Conservation (phyloP, 306 rosid species). For the Cyclanthera cordifolia region DNA sequence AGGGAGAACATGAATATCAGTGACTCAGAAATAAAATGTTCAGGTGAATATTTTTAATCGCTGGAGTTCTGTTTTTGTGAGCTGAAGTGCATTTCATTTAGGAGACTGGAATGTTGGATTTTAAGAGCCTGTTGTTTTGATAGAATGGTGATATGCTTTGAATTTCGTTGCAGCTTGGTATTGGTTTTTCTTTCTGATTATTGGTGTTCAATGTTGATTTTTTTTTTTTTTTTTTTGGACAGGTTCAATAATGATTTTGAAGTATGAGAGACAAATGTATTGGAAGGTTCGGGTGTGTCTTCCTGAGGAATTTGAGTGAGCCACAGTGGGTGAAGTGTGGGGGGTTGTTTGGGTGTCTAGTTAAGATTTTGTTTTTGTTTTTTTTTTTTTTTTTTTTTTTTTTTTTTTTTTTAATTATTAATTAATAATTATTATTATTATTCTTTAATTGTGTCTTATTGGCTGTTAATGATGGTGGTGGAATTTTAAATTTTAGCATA, state of each 20-base stretch:
- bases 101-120: background rate
- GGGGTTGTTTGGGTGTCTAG: background rate
- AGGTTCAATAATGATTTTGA: background rate
- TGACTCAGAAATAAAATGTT: background rate
- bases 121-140: constrained; percentile 5
- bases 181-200: constrained; percentile 1
- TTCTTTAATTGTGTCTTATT: background rate
- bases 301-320: background rate
- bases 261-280: background rate
- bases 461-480: background rate
- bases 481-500: background rate
- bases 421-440: background rate
- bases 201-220: constrained; percentile 5
- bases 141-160: constrained; percentile 10
- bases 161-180: constrained; percentile 12
- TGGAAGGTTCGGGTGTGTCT: too few relatives aligned
- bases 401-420: too few relatives aligned
- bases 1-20: background rate
- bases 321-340: background rate
- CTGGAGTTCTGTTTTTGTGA: constrained; percentile 8
- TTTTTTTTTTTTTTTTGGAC: too few relatives aligned
- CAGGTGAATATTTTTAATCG: constrained; percentile 11
- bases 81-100: background rate
- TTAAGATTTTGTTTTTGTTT: background rate
- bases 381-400: background rate